phyloP scores from a whole-genome alignment of 139 green algal species.

The Auxenochlorella pyrenoidosa region DNA sequence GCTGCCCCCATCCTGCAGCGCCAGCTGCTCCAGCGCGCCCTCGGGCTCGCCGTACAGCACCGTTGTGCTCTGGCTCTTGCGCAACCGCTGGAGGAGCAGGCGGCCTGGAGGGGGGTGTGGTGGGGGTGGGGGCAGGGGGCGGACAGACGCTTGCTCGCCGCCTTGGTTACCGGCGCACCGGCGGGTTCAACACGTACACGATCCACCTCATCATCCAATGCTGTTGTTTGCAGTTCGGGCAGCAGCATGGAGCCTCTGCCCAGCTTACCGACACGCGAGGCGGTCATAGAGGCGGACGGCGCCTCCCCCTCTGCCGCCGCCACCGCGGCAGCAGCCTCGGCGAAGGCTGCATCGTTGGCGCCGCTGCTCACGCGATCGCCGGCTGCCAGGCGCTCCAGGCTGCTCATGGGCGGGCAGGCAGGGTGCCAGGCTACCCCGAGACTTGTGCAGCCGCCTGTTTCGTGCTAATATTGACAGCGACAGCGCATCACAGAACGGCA shows the following conservation, averaged over 20 bases:
- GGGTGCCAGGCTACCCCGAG: no score
- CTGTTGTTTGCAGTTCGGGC: no score
- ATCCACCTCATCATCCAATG: no score
- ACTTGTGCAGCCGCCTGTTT: no score
- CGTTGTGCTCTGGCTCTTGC: constrained; percentile 73
- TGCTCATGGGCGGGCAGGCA: neutral
- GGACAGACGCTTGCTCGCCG: no score
- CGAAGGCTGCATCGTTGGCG: neutral
- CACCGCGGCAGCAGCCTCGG: neutral
- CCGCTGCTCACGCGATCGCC: neutral
- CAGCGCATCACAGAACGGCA: no score
- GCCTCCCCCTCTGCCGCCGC: neutral
- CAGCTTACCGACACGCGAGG: constrained; percentile 23
- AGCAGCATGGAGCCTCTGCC: neutral
- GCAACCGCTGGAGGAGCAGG: constrained; percentile 82
- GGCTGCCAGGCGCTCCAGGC: neutral
- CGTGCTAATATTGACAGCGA: no score
- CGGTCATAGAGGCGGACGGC: neutral
- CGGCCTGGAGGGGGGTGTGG: constrained; percentile 61
- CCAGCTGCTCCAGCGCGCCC: constrained; percentile 39
- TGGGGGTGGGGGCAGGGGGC: neutral
- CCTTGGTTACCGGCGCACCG: no score
- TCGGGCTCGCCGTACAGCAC: constrained; percentile 64
- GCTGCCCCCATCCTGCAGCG: constrained; percentile 31
- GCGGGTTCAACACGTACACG: no score